Base-by-base conservation (phyloP, 2,329 filamentous ascomycete species). In the Aaosphaeria pasadenensis region DNA sequence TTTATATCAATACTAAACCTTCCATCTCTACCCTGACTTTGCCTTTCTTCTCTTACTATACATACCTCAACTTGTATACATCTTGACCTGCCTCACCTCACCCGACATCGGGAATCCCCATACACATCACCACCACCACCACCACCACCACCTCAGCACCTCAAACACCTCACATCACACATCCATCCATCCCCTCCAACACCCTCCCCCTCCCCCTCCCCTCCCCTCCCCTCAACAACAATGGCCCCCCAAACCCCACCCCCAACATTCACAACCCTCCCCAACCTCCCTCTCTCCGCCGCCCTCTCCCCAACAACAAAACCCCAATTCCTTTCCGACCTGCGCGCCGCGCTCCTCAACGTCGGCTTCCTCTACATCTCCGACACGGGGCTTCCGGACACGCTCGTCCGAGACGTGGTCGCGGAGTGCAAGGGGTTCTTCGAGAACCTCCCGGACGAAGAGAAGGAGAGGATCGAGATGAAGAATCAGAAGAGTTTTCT, bases 291-390 rank as follows among this genome's bases (percentile, higher is more conserved):
- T 65, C 79, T 95, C 50, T 81, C 86, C 11, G 74, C 81, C 24
- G 86, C 89, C 36, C 74, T 77, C 54, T 72, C 84, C 56, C 77
- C 82, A 13, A 85, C 74, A 5, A 91, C 87, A 0, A 95, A 94
- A 71, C 80, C 87, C 2, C 74, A 73, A 31, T 94, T 95, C 60
- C 79, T 95, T 0, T 70, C 74, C 1, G 77, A 88, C 46, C 78
- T 95, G 31, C 86, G 87, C 11, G 77, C 87, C 69, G 88, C 89
- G 0, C 74, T 95, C 31, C 81, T 95, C 60, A 87, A 92, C 66
- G 88, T 95, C n/a, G 90, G 90, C 1, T 95, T 95, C 62, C 70
- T 95, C 24, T 95, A 95, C 63, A 80, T 95, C 52, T 86, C 85
- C 63, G 91, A 95, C 62, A 85, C 88, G 24, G 67, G 67, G 5